These are phyloP conservation scores for Pseudonectria buxi DNA, from an alignment of 2,329 filamentous ascomycete genomes.

Conservation along the genomic window DNA sequence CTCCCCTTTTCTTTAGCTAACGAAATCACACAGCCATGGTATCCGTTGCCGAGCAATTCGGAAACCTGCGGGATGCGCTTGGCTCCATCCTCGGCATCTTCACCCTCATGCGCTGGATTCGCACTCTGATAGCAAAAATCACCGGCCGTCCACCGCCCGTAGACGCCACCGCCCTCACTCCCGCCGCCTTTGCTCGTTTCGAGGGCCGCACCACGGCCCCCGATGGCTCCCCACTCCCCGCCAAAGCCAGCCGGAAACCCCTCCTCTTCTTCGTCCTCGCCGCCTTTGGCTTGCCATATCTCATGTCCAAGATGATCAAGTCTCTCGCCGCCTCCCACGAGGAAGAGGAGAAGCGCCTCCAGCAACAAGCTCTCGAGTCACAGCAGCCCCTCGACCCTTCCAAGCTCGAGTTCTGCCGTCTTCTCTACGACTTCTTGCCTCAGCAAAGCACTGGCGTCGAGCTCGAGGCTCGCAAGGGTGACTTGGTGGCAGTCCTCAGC, in stretches of 20 bases:
- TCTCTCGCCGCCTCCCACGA: slow-evolving; percentile 77
- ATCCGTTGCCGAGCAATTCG: slow-evolving; percentile 94
- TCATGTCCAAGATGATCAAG: slow-evolving; percentile 94
- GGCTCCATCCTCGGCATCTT: slow-evolving; percentile 94
- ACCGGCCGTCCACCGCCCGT: slow-evolving; percentile 87
- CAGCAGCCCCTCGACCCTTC: slow-evolving; percentile 66
- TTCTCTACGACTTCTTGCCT: slow-evolving; percentile 89
- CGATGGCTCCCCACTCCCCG: slow-evolving; percentile 57
- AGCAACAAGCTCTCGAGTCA: slow-evolving; percentile 44
- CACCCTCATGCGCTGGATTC: slow-evolving; percentile 89
- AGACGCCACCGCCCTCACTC: slow-evolving; percentile 79
- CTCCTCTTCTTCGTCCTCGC: slow-evolving; percentile 93
- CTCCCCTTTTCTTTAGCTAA: slow-evolving; percentile 1
- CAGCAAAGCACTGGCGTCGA: slow-evolving; percentile 68
- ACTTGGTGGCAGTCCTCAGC: slow-evolving; percentile 87
- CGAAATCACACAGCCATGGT: slow-evolving; percentile 68
- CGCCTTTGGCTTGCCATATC: slow-evolving; percentile 89
- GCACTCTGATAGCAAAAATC: slow-evolving; percentile 83
- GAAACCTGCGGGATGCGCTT: slow-evolving; percentile 84
- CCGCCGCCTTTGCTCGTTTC: slow-evolving; percentile 85
- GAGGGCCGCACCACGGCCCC: slow-evolving; percentile 57
- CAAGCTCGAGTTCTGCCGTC: slow-evolving; percentile 93
- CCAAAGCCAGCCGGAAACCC: slow-evolving; percentile 84
- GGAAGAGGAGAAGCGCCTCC: slow-evolving; percentile 61
- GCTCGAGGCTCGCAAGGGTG: slow-evolving; percentile 86